Evolutionary conservation across 768 basidiomycete genomes (phyloP).

Genomic region (Agrocybe chaxingu): DNA sequence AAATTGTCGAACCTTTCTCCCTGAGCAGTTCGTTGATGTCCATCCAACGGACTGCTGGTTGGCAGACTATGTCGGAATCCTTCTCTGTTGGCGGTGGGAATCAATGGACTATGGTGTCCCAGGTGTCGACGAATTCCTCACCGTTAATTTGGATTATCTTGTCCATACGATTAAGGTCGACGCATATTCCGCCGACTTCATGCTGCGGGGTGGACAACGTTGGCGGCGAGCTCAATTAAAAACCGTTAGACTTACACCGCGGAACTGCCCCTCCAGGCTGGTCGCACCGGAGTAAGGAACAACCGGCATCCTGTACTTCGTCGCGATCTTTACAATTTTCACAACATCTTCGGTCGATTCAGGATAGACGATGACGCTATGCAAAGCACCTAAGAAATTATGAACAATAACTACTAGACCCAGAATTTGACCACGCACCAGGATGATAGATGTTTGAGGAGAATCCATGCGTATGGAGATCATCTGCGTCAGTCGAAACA

Average conservation of each 20-base stretch:
- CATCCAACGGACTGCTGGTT: slow-evolving; percentile 70
- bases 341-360: slow-evolving; percentile 80
- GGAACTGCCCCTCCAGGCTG: slow-evolving; percentile 73
- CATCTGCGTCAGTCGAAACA: slow-evolving; percentile 50
- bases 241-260: slow-evolving; percentile 43
- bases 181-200: slow-evolving; percentile 63
- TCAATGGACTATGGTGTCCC: too few relatives aligned
- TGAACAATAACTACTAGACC: not conserved
- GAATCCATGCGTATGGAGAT: slow-evolving; percentile 52
- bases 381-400: slow-evolving; percentile 33
- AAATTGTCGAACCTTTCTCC: slow-evolving; percentile 41
- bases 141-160: slow-evolving; percentile 73
- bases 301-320: slow-evolving; percentile 73
- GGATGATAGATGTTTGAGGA: slow-evolving; percentile 50
- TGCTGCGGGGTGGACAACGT: slow-evolving; percentile 22
- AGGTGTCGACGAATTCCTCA: slow-evolving; percentile 16
- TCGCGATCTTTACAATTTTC: slow-evolving; percentile 70
- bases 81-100: slow-evolving; percentile 37
- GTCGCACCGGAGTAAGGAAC: slow-evolving; percentile 82
- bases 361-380: slow-evolving; percentile 65
- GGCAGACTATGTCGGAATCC: slow-evolving; percentile 72
- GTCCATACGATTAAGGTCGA: slow-evolving; percentile 81
- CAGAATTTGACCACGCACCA: slow-evolving; percentile 28
- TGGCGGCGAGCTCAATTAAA: not conserved
- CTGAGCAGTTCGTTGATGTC: slow-evolving; percentile 66